These are phyloP conservation scores for Medicago lupulina DNA, from an alignment of 306 rosid species.

Conservation along the genomic window DNA sequence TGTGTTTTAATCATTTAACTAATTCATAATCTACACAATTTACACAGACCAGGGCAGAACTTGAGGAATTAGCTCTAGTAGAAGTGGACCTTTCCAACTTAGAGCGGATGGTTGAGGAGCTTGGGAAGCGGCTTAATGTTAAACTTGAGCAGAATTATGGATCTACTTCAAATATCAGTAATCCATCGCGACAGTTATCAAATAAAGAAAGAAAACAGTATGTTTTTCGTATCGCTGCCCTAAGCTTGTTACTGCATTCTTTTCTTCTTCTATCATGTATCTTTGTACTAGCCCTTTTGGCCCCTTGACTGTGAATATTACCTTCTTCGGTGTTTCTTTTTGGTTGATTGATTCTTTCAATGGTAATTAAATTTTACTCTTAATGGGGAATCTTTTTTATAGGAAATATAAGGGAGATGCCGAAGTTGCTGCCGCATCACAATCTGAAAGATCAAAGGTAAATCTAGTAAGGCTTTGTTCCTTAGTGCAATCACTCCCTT, in stretches of 20 bases:
- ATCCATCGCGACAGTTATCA: slow-evolving; percentile 35
- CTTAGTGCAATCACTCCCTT: neutral
- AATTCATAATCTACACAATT: slow-evolving; percentile 39
- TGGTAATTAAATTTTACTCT: slow-evolving; percentile 32
- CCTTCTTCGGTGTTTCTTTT: slow-evolving; percentile 2
- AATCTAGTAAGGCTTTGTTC: slow-evolving; percentile 29
- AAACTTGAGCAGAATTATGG: slow-evolving; percentile 49
- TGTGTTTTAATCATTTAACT: slow-evolving; percentile 39
- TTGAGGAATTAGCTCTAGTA: slow-evolving; percentile 66
- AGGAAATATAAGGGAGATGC: slow-evolving; percentile 62
- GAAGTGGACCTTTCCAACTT: slow-evolving; percentile 66
- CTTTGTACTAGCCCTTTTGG: slow-evolving; percentile 34
- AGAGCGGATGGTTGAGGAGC: slow-evolving; percentile 61
- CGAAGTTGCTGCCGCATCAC: slow-evolving; percentile 54
- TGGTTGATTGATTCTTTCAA: slow-evolving; percentile 3
- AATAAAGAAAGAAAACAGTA: slow-evolving; percentile 57
- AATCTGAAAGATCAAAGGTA: slow-evolving; percentile 73
- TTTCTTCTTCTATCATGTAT: slow-evolving; percentile 1
- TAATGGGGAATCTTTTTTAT: slow-evolving; percentile 24
- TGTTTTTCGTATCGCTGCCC: slow-evolving; percentile 41
- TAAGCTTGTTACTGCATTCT: slow-evolving; percentile 13
- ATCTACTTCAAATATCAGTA: slow-evolving; percentile 35
- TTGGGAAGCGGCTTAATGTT: slow-evolving; percentile 64
- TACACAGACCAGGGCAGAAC: slow-evolving; percentile 71
- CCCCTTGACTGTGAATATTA: slow-evolving; percentile 2